These are phyloP conservation scores for Coniferiporia sulphurascens DNA, from an alignment of 1,284 basidiomycete species.

Conservation along the genomic window DNA sequence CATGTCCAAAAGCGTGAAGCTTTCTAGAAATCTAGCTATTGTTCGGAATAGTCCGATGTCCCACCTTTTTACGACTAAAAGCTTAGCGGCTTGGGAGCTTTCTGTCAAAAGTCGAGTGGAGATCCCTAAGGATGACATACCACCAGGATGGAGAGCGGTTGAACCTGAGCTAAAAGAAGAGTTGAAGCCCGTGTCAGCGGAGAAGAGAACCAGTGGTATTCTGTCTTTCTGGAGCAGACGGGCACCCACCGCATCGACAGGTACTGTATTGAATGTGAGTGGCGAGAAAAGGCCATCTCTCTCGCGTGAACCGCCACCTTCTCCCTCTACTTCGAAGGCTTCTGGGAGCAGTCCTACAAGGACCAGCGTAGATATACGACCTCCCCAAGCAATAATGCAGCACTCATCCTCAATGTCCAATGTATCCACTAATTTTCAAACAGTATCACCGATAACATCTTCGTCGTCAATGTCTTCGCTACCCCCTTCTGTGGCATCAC, in stretches of 20 bases:
- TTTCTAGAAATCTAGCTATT: slow-evolving; percentile 53
- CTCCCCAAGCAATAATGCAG: background rate
- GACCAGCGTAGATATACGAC: slow-evolving; percentile 30
- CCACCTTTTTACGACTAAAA: slow-evolving; percentile 59
- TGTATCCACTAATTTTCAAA: background rate
- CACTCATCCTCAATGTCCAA: slow-evolving; percentile 11
- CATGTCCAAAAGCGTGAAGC: slow-evolving; percentile 51
- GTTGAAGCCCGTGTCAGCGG: slow-evolving; percentile 37
- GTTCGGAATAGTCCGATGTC: slow-evolving; percentile 58
- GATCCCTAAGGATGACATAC: slow-evolving; percentile 47
- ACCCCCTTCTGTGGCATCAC: background rate
- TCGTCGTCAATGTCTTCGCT: background rate
- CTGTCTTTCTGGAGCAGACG: slow-evolving; percentile 62
- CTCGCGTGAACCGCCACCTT: background rate
- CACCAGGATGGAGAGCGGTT: slow-evolving; percentile 62
- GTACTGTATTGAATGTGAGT: slow-evolving; percentile 7
- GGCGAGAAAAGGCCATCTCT: slow-evolving; percentile 8
- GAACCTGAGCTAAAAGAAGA: slow-evolving; percentile 40
- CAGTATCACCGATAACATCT: background rate
- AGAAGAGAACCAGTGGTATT: slow-evolving; percentile 48
- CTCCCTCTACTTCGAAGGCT: background rate
- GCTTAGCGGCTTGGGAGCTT: slow-evolving; percentile 67
- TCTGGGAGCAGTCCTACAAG: slow-evolving; percentile 20
- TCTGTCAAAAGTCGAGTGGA: slow-evolving; percentile 53
- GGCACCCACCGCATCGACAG: slow-evolving; percentile 14